phyloP scores from a whole-genome alignment of 2,329 filamentous ascomycete genomes.

The Cyanodermella asteris region DNA sequence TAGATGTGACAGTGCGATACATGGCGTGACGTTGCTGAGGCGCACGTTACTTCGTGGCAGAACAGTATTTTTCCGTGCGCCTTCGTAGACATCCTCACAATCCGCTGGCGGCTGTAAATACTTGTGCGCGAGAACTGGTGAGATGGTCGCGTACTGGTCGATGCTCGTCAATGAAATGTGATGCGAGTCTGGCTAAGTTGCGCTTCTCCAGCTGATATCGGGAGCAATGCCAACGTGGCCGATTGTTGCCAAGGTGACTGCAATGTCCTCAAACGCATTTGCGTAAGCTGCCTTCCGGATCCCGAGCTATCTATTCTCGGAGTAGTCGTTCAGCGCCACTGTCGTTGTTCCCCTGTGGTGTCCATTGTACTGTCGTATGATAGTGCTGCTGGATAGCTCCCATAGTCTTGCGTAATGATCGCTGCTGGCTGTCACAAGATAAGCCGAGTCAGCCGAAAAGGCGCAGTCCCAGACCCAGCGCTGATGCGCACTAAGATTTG shows the following conservation, averaged over 20 bases:
- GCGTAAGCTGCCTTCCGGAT: neutral
- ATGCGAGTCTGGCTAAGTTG: neutral
- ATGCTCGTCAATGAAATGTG: too few species aligned
- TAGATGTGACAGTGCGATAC: too few species aligned
- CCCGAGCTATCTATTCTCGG: constrained; percentile 17
- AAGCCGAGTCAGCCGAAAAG: constrained; percentile 81
- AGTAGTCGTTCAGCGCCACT: constrained; percentile 76
- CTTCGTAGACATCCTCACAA: too few species aligned
- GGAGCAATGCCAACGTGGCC: too few species aligned
- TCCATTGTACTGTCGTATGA: constrained; percentile 88
- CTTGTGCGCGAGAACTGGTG: too few species aligned
- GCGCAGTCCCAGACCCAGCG: constrained; percentile 97
- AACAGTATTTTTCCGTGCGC: too few species aligned
- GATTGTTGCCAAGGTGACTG: too few species aligned
- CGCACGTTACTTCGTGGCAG: too few species aligned
- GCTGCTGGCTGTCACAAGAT: constrained; percentile 78
- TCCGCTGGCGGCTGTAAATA: too few species aligned
- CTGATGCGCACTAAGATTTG: constrained; percentile 73
- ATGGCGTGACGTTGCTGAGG: too few species aligned
- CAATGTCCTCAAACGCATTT: neutral
- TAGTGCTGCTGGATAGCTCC: constrained; percentile 68
- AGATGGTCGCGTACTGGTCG: too few species aligned
- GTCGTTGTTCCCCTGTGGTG: constrained; percentile 83
- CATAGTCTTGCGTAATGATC: constrained; percentile 85
- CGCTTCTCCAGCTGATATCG: too few species aligned